Evolutionary conservation across 257 asterid species (phyloP), one percentile per base, ranked within the genome.

Genomic region (Anisodus tanguticus): DNA sequence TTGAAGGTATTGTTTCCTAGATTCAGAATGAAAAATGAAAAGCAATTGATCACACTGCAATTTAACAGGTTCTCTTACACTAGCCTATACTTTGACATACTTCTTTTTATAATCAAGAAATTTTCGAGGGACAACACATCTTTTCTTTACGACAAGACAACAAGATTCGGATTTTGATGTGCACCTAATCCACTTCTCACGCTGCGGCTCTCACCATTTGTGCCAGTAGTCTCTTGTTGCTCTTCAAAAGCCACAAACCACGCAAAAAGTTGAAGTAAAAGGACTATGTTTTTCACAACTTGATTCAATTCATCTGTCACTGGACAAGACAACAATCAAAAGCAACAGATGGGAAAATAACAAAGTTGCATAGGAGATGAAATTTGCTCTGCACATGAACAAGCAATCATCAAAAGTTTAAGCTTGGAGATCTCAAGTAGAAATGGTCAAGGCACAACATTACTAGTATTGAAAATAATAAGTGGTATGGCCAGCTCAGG

Each of bases 391-490:
- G 16, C 79, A 41, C 15, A 70, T 41, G 79, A 70, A 43, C 37
- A 41, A 70, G 55, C 55, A 70, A 47, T 47, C 5, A 47, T 47
- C 41, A 47, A 10, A 19, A 47, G 43, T 11, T 74, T 74, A 5
- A 72, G 19, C 80, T 47, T 11, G 60, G 19, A 19, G 17, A 72
- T 9, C 10, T 72, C 10, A n/a, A 72, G 41, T 43, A 71, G 58
- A 72, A 74, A 66, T 49, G 60, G 16, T 74, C 80, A 72, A 72
- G 22, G 49, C 19, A 51, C 80, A 72, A 6, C 35, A 22, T 74
- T 19, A 47, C 39, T n/a, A 47, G 59, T 12, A 72, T 19, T 45
- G 80, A 47, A 47, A 9, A 72, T 47, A 6, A 19, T 26, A 10
- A 74, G 39, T 3, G 19, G 60, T 45, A 19, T 19, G 39, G 1